Conservation (phyloP, 768 basidiomycete species). For the Chalciporus chontae region DNA sequence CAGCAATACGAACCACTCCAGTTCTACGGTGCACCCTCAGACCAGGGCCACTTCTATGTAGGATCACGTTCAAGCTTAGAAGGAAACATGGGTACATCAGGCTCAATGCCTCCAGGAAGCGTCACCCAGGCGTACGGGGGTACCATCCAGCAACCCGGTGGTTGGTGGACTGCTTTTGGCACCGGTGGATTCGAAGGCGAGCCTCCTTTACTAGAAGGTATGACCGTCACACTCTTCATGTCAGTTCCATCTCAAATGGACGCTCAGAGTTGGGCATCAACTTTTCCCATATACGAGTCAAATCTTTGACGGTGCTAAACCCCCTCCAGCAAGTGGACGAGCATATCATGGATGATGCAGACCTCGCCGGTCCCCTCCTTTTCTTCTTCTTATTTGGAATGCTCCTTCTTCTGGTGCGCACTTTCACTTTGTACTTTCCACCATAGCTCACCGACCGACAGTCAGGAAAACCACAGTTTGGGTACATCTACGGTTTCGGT, state of each 20-base stretch:
- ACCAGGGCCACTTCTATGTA: conserved; percentile 60
- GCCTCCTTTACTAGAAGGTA: conserved; percentile 92
- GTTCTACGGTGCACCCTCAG: conserved; percentile 67
- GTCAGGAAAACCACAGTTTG: conserved; percentile 99
- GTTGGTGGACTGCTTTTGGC: conserved; percentile 96
- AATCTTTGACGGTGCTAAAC: conserved; percentile 94
- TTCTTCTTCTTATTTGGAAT: conserved; percentile 95
- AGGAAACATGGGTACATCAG: conserved; percentile 58
- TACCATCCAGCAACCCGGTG: conserved; percentile 66
- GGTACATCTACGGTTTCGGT: conserved; percentile 97
- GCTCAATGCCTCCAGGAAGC: conserved; percentile 44
- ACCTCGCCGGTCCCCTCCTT: conserved; percentile 92
- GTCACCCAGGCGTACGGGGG: conserved; percentile 58
- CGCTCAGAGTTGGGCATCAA: conserved; percentile 91
- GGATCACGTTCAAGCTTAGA: conserved; percentile 76
- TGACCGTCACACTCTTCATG: conserved; percentile 10
- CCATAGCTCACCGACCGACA: conserved; percentile 31
- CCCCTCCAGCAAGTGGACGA: conserved; percentile 81
- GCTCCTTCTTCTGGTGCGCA: conserved; percentile 84
- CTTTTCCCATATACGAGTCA: conserved; percentile 91
- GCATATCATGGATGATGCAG: conserved; percentile 98
- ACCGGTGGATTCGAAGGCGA: conserved; percentile 96
- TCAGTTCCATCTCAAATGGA: background rate
- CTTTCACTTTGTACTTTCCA: background rate
- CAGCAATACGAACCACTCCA: conserved; percentile 63